Conservation (phyloP, 371 early-diverging fungal genomes). For the Mucor circinelloides region DNA sequence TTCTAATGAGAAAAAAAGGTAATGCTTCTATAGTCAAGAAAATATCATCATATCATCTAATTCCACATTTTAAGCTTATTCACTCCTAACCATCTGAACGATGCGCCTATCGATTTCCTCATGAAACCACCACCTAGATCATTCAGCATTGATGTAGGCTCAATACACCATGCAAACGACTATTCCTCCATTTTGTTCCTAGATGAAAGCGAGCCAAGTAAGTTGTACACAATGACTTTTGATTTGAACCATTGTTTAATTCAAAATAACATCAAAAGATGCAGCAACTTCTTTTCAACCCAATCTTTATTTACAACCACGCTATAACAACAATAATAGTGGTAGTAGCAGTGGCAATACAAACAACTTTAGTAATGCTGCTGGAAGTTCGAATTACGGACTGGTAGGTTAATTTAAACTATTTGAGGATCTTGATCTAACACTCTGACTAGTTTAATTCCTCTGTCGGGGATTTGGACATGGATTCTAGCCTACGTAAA, state of each 20-base stretch:
- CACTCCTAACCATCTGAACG: background rate
- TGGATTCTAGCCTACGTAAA: constrained; percentile 36
- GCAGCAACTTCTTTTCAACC: constrained; percentile 1
- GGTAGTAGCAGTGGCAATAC: background rate
- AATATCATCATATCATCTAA: background rate
- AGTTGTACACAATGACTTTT: background rate
- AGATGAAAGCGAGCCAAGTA: constrained; percentile 4
- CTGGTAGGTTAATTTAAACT: constrained; percentile 19
- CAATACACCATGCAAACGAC: constrained; percentile 17
- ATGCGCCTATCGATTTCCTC: constrained; percentile 20
- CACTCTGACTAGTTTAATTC: background rate
- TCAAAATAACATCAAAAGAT: constrained; percentile 1
- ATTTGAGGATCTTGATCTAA: background rate
- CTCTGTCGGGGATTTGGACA: constrained; percentile 47
- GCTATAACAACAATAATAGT: background rate
- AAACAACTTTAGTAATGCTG: background rate
- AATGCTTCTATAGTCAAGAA: background rate
- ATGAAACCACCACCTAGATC: constrained; percentile 28
- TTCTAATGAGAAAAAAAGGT: constrained; percentile 31
- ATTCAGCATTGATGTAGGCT: constrained; percentile 39
- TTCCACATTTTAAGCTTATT: background rate
- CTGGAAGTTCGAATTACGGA: constrained; percentile 16
- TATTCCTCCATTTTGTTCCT: constrained; percentile 4
- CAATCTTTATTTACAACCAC: constrained; percentile 10
- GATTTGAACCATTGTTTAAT: constrained; percentile 1